A percentile compares a stretch with the other conserved stretches of the same genome.
Evolutionary conservation across 345 rosid species (phyloP).

Genomic region (Cochlearia excelsa): DNA sequence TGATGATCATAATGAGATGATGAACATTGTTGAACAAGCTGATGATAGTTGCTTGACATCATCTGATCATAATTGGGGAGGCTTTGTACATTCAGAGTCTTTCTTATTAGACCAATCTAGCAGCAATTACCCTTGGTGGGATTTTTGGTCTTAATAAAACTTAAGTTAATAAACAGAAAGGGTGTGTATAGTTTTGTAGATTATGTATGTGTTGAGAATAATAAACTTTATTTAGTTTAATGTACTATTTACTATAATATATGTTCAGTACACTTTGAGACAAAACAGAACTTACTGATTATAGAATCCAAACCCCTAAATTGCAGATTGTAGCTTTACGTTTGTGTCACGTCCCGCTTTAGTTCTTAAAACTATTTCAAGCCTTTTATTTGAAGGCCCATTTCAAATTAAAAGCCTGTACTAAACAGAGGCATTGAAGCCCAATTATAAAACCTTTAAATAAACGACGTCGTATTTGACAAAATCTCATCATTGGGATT

Average conservation of each 20-base stretch:
- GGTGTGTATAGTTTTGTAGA: conserved; percentile 11
- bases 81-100: conserved; percentile 35
- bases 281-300: no score
- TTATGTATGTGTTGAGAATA: not conserved
- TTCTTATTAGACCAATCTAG: conserved; percentile 43
- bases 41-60: conserved; percentile 43
- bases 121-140: conserved; percentile 46
- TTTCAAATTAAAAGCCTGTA: no score
- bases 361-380: no score
- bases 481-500: no score
- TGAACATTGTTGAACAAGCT: conserved; percentile 35
- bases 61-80: conserved; percentile 42
- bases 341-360: no score
- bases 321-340: no score
- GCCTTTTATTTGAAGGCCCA: no score
- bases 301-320: no score
- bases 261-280: no score
- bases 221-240: not conserved
- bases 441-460: no score
- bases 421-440: no score
- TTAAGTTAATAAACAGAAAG: not conserved
- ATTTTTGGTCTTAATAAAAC: conserved; percentile 48
- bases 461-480: no score
- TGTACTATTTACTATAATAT: conserved; percentile 2
- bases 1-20: conserved; percentile 12